phyloP scores from a whole-genome alignment of 257 asterid species.

The Solanum sitiens region DNA sequence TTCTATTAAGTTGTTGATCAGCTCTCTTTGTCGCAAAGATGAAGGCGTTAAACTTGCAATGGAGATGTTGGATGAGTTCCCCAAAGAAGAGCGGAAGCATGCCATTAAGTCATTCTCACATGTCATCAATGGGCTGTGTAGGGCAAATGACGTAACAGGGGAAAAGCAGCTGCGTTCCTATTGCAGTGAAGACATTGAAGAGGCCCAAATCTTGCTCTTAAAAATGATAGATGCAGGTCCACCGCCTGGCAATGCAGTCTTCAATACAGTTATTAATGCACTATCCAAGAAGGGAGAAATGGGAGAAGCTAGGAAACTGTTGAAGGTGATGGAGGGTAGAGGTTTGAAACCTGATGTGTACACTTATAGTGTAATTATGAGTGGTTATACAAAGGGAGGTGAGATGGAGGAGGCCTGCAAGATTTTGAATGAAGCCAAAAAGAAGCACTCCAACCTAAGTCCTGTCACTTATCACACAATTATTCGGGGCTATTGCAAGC shows the following conservation, averaged over 20 bases:
- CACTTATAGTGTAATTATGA: constrained; percentile 65
- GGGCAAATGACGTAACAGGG: constrained; percentile 41
- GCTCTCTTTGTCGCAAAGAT: constrained; percentile 36
- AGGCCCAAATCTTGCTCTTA: constrained; percentile 48
- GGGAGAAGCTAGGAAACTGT: constrained; percentile 43
- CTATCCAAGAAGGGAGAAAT: constrained; percentile 51
- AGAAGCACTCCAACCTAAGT: constrained; percentile 48
- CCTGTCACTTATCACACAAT: constrained; percentile 54
- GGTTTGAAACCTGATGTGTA: constrained; percentile 82
- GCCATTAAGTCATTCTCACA: constrained; percentile 53
- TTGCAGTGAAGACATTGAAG: constrained; percentile 32
- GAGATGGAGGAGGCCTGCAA: constrained; percentile 67
- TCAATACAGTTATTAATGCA: constrained; percentile 57
- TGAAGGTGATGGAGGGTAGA: constrained; percentile 52
- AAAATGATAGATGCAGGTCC: constrained; percentile 71
- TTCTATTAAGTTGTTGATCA: constrained; percentile 34
- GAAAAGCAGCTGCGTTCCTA: not conserved
- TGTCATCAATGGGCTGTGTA: constrained; percentile 53
- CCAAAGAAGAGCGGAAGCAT: constrained; percentile 30
- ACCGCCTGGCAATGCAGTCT: constrained; percentile 64
- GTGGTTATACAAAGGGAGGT: constrained; percentile 51
- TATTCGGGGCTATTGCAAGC: constrained; percentile 76
- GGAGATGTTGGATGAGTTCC: constrained; percentile 43
- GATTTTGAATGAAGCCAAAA: constrained; percentile 59
- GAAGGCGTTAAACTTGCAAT: constrained; percentile 52